phyloP scores from a whole-genome alignment of 2,329 filamentous ascomycete genomes.

The Beauveria australis region DNA sequence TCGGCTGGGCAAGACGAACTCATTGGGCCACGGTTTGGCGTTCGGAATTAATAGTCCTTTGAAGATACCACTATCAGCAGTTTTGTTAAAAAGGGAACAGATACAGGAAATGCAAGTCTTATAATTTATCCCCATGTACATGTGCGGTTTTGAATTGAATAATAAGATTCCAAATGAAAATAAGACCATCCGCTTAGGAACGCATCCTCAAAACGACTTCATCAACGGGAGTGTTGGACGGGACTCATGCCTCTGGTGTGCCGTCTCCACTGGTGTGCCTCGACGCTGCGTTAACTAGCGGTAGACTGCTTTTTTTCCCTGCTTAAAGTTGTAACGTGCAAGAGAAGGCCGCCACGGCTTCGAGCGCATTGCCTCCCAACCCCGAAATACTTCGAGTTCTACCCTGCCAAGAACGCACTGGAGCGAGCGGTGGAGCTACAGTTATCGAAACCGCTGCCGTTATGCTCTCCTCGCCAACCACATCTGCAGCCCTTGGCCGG shows the following conservation, averaged over 20 bases:
- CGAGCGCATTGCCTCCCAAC: neutral
- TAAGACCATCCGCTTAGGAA: neutral
- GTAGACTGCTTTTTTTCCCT: neutral
- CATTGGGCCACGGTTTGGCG: neutral
- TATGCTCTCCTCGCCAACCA: neutral
- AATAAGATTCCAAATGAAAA: neutral
- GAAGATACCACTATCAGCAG: constrained; percentile 5
- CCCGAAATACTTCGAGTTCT: too few relatives aligned
- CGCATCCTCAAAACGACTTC: too few relatives aligned
- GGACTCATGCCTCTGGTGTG: neutral
- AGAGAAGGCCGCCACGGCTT: neutral
- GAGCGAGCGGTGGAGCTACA: neutral
- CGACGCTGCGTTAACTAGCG: neutral
- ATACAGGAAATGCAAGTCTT: neutral
- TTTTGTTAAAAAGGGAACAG: neutral
- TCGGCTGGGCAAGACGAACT: neutral
- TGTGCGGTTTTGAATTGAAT: neutral
- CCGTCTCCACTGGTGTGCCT: neutral
- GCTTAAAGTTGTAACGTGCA: neutral
- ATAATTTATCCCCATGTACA: too few relatives aligned
- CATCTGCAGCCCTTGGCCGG: neutral
- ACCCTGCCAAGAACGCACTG: neutral
- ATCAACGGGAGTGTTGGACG: too few relatives aligned
- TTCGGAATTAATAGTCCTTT: neutral
- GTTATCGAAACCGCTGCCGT: neutral